Conservation (phyloP, 2,329 filamentous ascomycete species). For the Penicillium sp. region DNA sequence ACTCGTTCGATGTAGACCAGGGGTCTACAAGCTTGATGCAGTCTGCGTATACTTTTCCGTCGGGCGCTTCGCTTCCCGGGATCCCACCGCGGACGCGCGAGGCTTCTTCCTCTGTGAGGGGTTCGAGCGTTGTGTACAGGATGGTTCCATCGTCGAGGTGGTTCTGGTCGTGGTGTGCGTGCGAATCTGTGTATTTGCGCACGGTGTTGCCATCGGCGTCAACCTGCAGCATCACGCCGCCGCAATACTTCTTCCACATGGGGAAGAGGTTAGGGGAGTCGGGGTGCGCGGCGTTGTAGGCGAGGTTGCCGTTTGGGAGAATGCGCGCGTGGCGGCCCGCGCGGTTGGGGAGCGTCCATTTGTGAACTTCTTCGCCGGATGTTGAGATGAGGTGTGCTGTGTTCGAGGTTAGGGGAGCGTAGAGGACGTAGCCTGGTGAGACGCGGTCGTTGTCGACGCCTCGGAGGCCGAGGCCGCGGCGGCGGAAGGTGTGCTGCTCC, state of each 20-base stretch:
- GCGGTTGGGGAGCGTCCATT: slow-evolving; percentile 49
- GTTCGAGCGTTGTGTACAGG: slow-evolving; percentile 51
- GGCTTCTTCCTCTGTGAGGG: slow-evolving; percentile 43
- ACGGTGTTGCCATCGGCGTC: slow-evolving; percentile 45
- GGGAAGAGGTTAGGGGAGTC: slow-evolving; percentile 46
- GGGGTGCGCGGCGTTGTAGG: slow-evolving; percentile 50
- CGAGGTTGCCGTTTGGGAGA: slow-evolving; percentile 50
- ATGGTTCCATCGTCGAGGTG: slow-evolving; percentile 50
- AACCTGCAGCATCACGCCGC: slow-evolving; percentile 52
- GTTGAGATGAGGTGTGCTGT: slow-evolving; percentile 48
- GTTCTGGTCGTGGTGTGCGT: slow-evolving; percentile 54
- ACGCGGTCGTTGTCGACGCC: slow-evolving; percentile 44
- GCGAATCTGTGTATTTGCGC: slow-evolving; percentile 46
- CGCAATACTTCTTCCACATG: slow-evolving; percentile 53
- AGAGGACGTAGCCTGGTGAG: slow-evolving; percentile 49
- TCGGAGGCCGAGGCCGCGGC: slow-evolving; percentile 48
- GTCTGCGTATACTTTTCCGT: slow-evolving; percentile 40
- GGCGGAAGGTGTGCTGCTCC: slow-evolving; percentile 51
- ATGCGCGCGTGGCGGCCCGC: slow-evolving; percentile 52
- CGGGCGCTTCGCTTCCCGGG: slow-evolving; percentile 40
- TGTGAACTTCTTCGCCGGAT: slow-evolving; percentile 49
- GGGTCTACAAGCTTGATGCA: slow-evolving; percentile 50
- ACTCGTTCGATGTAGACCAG: slow-evolving; percentile 23
- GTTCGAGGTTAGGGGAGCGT: slow-evolving; percentile 48
- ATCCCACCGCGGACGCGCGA: slow-evolving; percentile 48